These are phyloP conservation scores for Talaromyces pinophilus DNA, from an alignment of 2,329 filamentous ascomycete genomes.

Conservation along the genomic window DNA sequence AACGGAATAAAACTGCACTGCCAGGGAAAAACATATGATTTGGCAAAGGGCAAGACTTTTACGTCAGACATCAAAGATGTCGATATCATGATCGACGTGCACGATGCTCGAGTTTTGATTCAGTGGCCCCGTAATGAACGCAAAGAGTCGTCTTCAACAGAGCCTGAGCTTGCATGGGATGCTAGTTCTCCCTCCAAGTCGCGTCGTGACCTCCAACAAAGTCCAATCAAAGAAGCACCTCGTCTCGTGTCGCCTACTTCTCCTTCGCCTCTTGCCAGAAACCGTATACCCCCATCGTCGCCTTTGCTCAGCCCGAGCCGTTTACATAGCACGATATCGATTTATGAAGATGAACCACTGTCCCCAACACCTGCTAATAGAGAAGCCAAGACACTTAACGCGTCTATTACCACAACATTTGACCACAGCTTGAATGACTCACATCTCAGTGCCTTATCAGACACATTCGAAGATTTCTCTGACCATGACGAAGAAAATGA, in stretches of 20 bases:
- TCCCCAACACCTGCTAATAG: slow-evolving; percentile 52
- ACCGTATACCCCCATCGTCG: slow-evolving; percentile 44
- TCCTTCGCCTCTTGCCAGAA: slow-evolving; percentile 60
- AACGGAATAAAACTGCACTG: slow-evolving; percentile 93
- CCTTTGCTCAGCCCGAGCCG: slow-evolving; percentile 49
- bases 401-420: slow-evolving; percentile 38
- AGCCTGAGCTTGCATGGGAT: slow-evolving; percentile 73
- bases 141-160: slow-evolving; percentile 53
- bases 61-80: slow-evolving; percentile 82
- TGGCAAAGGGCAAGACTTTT: slow-evolving; percentile 86
- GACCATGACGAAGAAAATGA: slow-evolving; percentile 93
- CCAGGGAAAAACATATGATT: slow-evolving; percentile 80
- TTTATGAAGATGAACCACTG: slow-evolving; percentile 69
- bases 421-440: slow-evolving; percentile 25
- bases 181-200: slow-evolving; percentile 45
- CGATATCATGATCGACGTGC: slow-evolving; percentile 93
- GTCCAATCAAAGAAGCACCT: slow-evolving; percentile 59
- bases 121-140: slow-evolving; percentile 72
- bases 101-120: slow-evolving; percentile 85
- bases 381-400: slow-evolving; percentile 24
- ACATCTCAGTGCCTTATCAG: slow-evolving; percentile 37
- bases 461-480: slow-evolving; percentile 63
- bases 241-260: slow-evolving; percentile 76
- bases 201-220: slow-evolving; percentile 38
- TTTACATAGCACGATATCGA: slow-evolving; percentile 52